Evolutionary conservation across 2,329 filamentous ascomycete genomes (phyloP).

Genomic region (Arachnomyces sp.): DNA sequence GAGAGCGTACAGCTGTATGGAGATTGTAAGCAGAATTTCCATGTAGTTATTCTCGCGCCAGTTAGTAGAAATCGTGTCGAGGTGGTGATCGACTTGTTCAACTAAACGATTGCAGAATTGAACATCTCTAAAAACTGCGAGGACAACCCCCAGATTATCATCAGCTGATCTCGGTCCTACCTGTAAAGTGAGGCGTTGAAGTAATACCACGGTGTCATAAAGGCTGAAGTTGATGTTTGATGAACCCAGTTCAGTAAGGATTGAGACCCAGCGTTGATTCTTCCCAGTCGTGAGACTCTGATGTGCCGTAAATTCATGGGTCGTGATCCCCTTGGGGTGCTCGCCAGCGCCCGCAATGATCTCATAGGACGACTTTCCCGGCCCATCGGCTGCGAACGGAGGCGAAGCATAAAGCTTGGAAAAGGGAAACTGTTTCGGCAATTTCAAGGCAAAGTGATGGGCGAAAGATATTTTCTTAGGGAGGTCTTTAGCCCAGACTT

Average conservation of each 20-base stretch:
- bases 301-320: conserved; percentile 43
- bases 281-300: conserved; percentile 38
- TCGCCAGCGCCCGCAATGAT: conserved; percentile 37
- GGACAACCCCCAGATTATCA: conserved; percentile 38
- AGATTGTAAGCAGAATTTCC: conserved; percentile 47
- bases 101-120: conserved; percentile 43
- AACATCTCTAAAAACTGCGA: conserved; percentile 43
- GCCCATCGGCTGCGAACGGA: conserved; percentile 22
- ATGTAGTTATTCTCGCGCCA: conserved; percentile 54
- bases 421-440: conserved; percentile 34
- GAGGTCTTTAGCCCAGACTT: conserved; percentile 32
- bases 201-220: conserved; percentile 40
- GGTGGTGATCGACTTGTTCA: conserved; percentile 38
- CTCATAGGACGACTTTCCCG: conserved; percentile 42
- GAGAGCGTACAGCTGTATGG: conserved; percentile 33
- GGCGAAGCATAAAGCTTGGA: conserved; percentile 17
- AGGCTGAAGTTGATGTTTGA: conserved; percentile 54
- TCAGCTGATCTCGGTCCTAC: conserved; percentile 40
- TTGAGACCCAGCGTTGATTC: conserved; percentile 38
- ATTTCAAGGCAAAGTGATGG: conserved; percentile 33
- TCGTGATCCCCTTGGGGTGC: conserved; percentile 38
- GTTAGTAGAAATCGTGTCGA: conserved; percentile 43
- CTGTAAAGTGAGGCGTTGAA: conserved; percentile 48
- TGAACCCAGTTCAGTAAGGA: conserved; percentile 44
- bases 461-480: conserved; percentile 32